phyloP scores from a whole-genome alignment of 805 yeast species.

The Dipodascopsis uninucleata region DNA sequence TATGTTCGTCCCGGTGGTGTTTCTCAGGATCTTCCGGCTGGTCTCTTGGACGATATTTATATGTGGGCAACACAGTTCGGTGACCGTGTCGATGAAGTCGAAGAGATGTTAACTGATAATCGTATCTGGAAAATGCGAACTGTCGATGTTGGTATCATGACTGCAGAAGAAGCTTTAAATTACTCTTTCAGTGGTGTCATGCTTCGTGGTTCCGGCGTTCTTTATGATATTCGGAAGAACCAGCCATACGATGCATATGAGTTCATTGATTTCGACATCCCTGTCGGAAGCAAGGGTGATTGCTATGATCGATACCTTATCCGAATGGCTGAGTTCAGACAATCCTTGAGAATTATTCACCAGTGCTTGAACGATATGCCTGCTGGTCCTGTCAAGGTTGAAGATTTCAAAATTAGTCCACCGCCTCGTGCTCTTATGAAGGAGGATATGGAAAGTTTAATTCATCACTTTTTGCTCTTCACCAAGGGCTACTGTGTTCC shows the following conservation, averaged over 20 bases:
- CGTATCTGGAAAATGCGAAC: slow-evolving; percentile 92
- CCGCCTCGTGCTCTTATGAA: slow-evolving; percentile 82
- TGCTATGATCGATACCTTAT: slow-evolving; percentile 85
- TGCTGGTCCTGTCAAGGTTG: slow-evolving; percentile 85
- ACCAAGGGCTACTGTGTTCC: slow-evolving; percentile 89
- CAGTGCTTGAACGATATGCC: slow-evolving; percentile 92
- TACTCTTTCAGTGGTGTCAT: slow-evolving; percentile 80
- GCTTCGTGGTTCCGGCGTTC: slow-evolving; percentile 88
- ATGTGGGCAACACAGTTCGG: slow-evolving; percentile 97
- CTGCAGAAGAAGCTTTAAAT: slow-evolving; percentile 84
- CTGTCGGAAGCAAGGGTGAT: slow-evolving; percentile 85
- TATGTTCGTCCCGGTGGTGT: slow-evolving; percentile 93
- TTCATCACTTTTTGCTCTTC: slow-evolving; percentile 82
- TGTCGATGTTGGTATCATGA: slow-evolving; percentile 69
- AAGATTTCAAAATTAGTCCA: slow-evolving; percentile 79
- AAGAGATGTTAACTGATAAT: slow-evolving; percentile 83
- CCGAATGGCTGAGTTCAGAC: slow-evolving; percentile 91
- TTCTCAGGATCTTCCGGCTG: slow-evolving; percentile 80
- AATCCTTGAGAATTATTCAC: slow-evolving; percentile 80
- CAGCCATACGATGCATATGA: slow-evolving; percentile 91
- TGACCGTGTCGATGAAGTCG: slow-evolving; percentile 86
- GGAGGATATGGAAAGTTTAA: slow-evolving; percentile 88
- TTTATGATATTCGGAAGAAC: slow-evolving; percentile 78
- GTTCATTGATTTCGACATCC: slow-evolving; percentile 76
- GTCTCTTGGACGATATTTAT: slow-evolving; percentile 81